Conservation (phyloP, 2,329 filamentous ascomycete genomes). For the Dactylellina leptospora region DNA sequence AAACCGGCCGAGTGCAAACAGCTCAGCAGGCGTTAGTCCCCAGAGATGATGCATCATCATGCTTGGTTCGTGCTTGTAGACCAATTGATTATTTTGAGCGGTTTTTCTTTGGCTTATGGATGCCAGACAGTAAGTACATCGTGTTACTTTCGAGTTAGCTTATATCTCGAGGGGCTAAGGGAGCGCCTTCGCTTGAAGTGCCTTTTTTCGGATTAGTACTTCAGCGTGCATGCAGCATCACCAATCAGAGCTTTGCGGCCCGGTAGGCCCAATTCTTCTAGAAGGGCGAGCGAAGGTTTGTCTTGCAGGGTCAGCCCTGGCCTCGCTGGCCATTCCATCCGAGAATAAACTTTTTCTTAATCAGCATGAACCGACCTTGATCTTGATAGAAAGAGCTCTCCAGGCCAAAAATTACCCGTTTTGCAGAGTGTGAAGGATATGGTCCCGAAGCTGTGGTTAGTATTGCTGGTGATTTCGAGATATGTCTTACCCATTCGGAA, state of each 20-base stretch:
- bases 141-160: too few relatives aligned
- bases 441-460: slow-evolving; percentile 31
- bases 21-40: too few relatives aligned
- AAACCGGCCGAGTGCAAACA: too few relatives aligned
- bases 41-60: too few relatives aligned
- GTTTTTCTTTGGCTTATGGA: too few relatives aligned
- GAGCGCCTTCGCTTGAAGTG: slow-evolving; percentile 32
- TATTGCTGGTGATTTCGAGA: background rate
- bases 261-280: slow-evolving; percentile 43
- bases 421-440: slow-evolving; percentile 10
- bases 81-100: too few relatives aligned
- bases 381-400: slow-evolving; percentile 19
- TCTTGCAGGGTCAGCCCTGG: slow-evolving; percentile 31
- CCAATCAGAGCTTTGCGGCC: slow-evolving; percentile 35
- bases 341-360: background rate
- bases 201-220: slow-evolving; percentile 27
- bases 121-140: background rate
- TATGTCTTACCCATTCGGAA: slow-evolving; percentile 38
- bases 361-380: background rate
- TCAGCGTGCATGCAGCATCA: slow-evolving; percentile 14
- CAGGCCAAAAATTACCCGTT: background rate
- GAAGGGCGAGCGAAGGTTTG: slow-evolving; percentile 35
- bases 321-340: background rate
- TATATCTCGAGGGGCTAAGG: too few relatives aligned
- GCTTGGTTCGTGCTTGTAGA: too few relatives aligned